Evolutionary conservation across 768 basidiomycete species (phyloP), one percentile per base, ranked within the genome.

Genomic region (Termitomyces sp.): DNA sequence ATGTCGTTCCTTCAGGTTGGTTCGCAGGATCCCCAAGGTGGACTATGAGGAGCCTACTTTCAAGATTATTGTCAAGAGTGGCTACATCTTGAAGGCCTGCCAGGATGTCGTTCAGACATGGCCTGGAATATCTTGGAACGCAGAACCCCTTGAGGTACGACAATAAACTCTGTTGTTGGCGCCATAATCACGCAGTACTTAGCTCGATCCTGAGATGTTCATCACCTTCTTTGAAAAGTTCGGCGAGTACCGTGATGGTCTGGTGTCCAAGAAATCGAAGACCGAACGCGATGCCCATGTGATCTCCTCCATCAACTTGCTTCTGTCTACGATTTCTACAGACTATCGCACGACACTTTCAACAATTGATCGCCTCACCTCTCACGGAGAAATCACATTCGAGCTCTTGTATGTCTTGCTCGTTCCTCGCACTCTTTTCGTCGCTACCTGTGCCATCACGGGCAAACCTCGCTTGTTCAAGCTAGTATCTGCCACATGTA

Each of bases 61-160:
- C 74, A 80, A 79, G 69, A 69, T 86, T 35, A 75, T 85, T 51
- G 70, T 88, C 70, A 86, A 86, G 74, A 87, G 84, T 65, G 77
- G 75, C 32, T 83, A 83, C 64, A 78, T 88, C 59, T 70, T 83
- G 24, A 80, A 83, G 64, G 82, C 82, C 2, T 85, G 84, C 65
- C 80, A 83, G 63, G 82, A 84, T 44, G 81, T 87, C 20, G 81
- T 88, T 60, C 75, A 80, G 57, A 75, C 78, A 5, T 84, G 83
- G 78, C 83, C 82, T 32, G 86, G 85, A 16, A 73, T 86, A 28
- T 86, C 86, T 8, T 88, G 87, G 86, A 81, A 83, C 36, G 69
- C 81, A 5, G 81, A 84, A 33, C 84, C 84, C 7, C 75, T 87
- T 11, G 81, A 84, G 71, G 85, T 85, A 66, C 13, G 28, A 6